Evolutionary conservation across 345 rosid genomes (phyloP).

Genomic region (Nephelium lappaceum): DNA sequence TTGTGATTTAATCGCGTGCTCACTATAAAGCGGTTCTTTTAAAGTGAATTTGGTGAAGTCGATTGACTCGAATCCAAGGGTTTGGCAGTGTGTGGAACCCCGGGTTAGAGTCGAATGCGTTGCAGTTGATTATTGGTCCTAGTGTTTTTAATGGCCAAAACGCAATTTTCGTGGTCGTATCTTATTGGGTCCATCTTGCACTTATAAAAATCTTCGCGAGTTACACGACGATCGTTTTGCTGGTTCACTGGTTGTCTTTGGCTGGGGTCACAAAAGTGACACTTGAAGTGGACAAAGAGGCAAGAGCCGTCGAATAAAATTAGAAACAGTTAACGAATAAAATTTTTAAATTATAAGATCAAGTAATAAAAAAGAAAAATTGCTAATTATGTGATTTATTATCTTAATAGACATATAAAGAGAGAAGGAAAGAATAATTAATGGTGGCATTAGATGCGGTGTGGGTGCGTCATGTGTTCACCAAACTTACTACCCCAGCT

Average conservation of each 20-base stretch:
- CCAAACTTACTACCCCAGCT: neutral
- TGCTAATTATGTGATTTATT: no score
- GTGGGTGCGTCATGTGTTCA: neutral
- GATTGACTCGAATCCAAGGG: neutral
- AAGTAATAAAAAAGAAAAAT: no score
- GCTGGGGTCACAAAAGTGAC: neutral
- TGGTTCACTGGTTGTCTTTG: neutral
- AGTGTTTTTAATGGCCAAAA: neutral
- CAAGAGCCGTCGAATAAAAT: neutral
- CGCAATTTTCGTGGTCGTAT: neutral
- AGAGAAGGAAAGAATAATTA: neutral
- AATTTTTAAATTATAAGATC: no score
- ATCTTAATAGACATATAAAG: no score
- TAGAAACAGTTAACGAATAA: no score
- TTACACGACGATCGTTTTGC: neutral
- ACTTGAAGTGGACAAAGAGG: neutral
- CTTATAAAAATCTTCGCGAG: neutral
- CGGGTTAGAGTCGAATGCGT: neutral
- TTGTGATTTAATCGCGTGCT: no score
- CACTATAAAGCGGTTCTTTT: no score
- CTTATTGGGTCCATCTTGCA: neutral
- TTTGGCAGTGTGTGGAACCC: neutral
- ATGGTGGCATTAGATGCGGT: neutral
- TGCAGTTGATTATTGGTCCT: neutral
- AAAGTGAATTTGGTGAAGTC: no score